Base-by-base conservation (phyloP, 2,329 filamentous ascomycete genomes). In the Didymella sp. region DNA sequence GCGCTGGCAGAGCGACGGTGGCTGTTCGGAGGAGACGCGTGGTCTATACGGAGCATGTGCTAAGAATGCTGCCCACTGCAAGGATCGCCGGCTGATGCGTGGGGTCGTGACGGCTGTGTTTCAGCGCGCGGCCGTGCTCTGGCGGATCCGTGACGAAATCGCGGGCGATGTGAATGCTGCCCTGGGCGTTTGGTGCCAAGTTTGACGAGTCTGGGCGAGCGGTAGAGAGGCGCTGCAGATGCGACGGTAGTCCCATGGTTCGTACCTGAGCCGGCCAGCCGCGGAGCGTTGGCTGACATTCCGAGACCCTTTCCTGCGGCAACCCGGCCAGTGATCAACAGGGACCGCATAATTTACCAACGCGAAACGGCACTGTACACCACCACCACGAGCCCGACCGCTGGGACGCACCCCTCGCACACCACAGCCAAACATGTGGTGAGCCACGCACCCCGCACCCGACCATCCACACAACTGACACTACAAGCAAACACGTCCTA, bases 401-500 rank as follows among this genome's bases (percentile, higher is more conserved):
- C 28, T 6, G 28, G 30, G 12, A 33, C n/a, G n/a, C 5, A 37
- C 33, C 6, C n/a, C 37, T 24, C 12, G 4, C n/a, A 40, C 37
- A 24, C n/a, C 33, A 31, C 28, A 9, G 11, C 28, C 8, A 12
- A 50, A 15, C 61, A 71, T 71, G 68, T 72, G 68, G 68, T 70
- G 65, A 61, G 64, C 59, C 45, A 50, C 66, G 21, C 51, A 56
- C 51, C 49, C 53, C 59, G 22, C 60, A 51, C 60, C 62, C 59
- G 46, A 53, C 51, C 21, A 38, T 25, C 56, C 38, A 44, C 12
- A 22, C 25, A 41, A 31, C 49, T 48, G 31, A 58, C 49, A 56
- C 62, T 69, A 58, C 54, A 68, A 97, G 95, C 84, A 98, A 98
- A 85, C 95, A 99, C 82, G 84, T 99, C 73, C 88, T 99, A 77